Base-by-base conservation (phyloP, 257 asterid genomes). In the Nicotiana noctiflora region DNA sequence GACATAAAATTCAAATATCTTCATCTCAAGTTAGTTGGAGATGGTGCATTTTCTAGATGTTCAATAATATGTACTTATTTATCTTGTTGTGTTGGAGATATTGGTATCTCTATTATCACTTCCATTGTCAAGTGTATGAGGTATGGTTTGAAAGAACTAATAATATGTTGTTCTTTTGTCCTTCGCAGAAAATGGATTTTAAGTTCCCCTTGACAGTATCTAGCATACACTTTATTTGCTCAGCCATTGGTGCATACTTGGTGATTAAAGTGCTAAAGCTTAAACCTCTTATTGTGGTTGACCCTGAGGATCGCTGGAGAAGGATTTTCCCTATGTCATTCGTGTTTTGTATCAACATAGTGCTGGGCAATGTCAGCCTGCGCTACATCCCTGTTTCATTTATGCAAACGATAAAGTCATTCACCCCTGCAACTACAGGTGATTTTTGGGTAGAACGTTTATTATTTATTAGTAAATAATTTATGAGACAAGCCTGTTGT, bases 401-500 rank as follows among this genome's bases (percentile, higher is more conserved):
- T 66, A 88, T 88, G 89, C 91, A 88, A 83, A 88, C 91, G 66
- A 86, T 88, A 60, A 88, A 88, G 75, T 88, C 91, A 12, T 88
- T 88, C 79, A 88, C 91, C 77, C 91, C 91, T 27, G 89, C 91
- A 68, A 88, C 91, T 59, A 88, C 91, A 67, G 91, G 91, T 88
- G 84, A 55, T 79, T 75, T 55, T 63, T 44, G 21, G 61, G 61
- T 8, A 23, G 60, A 49, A 3, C 23, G 6, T 13, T 46, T 23
- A 14, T 46, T 46, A 5, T 19, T 70, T 70, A 6, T 21, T 44
- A 44, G 3, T 70, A 12, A 25, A 72, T 13, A 21, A 46, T 23
- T 72, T 3, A 49, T 49, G 49, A 34, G 52, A 29, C 76, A 76
- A 82, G 59, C 57, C 62, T 74, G 77, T 53, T 40, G 23, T 8